phyloP scores from a whole-genome alignment of 2,329 filamentous ascomycete genomes.

The Cladosporium sp. region DNA sequence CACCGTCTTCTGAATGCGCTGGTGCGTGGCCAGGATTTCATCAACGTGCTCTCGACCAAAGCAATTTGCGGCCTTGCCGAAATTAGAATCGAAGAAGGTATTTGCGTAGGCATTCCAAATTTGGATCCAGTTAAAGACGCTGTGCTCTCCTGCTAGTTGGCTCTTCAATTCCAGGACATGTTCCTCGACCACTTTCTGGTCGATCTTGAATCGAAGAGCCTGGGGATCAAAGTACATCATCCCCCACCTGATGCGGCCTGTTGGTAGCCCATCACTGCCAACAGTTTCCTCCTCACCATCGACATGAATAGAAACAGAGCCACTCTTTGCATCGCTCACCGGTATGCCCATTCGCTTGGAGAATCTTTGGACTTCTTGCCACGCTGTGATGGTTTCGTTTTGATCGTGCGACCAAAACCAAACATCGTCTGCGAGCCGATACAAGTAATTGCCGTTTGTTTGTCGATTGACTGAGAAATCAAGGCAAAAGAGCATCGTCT shows the following conservation, averaged over 20 bases:
- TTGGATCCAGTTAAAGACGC: constrained; percentile 55
- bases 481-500: constrained; percentile 58
- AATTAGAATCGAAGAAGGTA: constrained; percentile 51
- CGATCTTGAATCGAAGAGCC: constrained; percentile 54
- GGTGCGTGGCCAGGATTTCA: constrained; percentile 47
- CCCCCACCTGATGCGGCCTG: constrained; percentile 54
- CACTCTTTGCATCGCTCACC: neutral
- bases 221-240: constrained; percentile 53
- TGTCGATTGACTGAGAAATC: constrained; percentile 60
- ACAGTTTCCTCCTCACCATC: neutral
- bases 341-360: constrained; percentile 13
- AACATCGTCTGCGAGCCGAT: constrained; percentile 60
- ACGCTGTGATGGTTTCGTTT: constrained; percentile 50
- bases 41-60: constrained; percentile 50
- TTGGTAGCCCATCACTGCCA: constrained; percentile 41
- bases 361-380: constrained; percentile 55
- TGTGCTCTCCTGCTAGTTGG: constrained; percentile 53
- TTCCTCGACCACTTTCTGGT: constrained; percentile 53
- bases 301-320: neutral
- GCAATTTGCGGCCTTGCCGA: constrained; percentile 49
- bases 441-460: constrained; percentile 51
- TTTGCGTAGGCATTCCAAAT: constrained; percentile 51
- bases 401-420: constrained; percentile 61
- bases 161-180: constrained; percentile 56
- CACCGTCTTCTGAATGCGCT: constrained; percentile 45